Evolutionary conservation across 768 basidiomycete species (phyloP), one percentile per base, ranked within the genome.

Genomic region (Lentinula guzmanii): DNA sequence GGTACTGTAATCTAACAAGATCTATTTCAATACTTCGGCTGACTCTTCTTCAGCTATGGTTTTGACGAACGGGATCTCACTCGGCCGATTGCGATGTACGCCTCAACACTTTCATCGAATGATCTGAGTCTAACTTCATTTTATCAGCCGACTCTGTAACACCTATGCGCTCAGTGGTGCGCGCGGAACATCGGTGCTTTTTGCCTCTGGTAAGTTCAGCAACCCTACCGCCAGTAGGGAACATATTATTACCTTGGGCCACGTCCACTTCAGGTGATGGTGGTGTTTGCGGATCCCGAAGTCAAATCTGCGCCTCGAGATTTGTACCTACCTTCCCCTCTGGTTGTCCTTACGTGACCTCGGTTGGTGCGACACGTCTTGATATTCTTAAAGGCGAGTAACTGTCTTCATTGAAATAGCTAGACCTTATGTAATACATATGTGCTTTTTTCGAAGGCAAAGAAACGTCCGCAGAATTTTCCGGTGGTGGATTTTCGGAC

Each of bases 121-220:
- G 34, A 16, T 42, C 45, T 11, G 46, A 43, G 43, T 8, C 35
- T 24, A 33, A 35, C 46, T 35, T 42, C 21, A 7, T 21, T 51
- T 24, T 6, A 35, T 21, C 31, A 69, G 65, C 24, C 66, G 62
- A 39, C 58, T 72, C 1, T 72, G 71, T 60, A 69, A 71, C 52
- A 62, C 67, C 2, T 72, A 70, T 37, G 11, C 11, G 37, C 6
- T 11, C 11, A 6, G 6, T 37, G 77, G 81, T 21, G 75, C 75
- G 5, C 79, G 83, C 1, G 84, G 83, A 16, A 69, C 79, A 10
- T 79, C 80, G 5, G 34, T 85, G 21, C 63, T 79, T 24, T 82
- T 82, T 68, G 69, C 75, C 28, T 78, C 79, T 16, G 82, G 84
- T 46, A 8, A 5, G 9, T 18, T 52, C 11, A 15, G 10, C 8